Evolutionary conservation across 257 asterid species (phyloP).

Genomic region (Scutellaria barbata): DNA sequence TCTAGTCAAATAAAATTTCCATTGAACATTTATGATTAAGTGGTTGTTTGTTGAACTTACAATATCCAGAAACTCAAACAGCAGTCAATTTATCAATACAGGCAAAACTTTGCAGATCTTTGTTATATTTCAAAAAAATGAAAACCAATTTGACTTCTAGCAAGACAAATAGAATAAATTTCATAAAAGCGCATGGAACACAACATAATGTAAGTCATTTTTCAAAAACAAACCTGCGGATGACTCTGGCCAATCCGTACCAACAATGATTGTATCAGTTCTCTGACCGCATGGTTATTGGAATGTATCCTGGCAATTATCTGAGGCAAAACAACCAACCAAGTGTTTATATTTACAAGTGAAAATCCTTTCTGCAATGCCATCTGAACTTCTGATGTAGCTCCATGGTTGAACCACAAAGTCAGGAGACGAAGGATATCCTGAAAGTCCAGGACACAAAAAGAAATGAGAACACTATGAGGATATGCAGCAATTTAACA

Average conservation of each 20-base stretch:
- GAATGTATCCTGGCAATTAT: slow-evolving; percentile 99
- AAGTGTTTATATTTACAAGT: slow-evolving; percentile 94
- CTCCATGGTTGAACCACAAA: slow-evolving; percentile 99
- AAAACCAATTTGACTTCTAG: neutral
- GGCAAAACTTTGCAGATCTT: slow-evolving; percentile 8
- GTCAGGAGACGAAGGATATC: slow-evolving; percentile 99
- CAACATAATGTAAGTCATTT: slow-evolving; percentile 20
- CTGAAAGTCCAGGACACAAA: slow-evolving; percentile 51
- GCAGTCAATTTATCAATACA: neutral
- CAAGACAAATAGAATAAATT: neutral
- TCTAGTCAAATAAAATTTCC: neutral
- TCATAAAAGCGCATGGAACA: slow-evolving; percentile 9
- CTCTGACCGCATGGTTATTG: slow-evolving; percentile 90
- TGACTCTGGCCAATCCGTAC: slow-evolving; percentile 97
- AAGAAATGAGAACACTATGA: slow-evolving; percentile 6
- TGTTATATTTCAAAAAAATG: neutral
- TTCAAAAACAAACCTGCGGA: slow-evolving; percentile 79
- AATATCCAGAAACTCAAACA: neutral
- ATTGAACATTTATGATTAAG: neutral
- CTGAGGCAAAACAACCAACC: slow-evolving; percentile 99
- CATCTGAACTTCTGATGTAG: slow-evolving; percentile 94
- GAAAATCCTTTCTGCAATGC: slow-evolving; percentile 94
- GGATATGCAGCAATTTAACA: slow-evolving; percentile 8
- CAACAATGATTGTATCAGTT: slow-evolving; percentile 88
- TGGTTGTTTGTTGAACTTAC: neutral